Conservation (phyloP, 176 grass and related monocot species). For the Rhynchospora tenuis region DNA sequence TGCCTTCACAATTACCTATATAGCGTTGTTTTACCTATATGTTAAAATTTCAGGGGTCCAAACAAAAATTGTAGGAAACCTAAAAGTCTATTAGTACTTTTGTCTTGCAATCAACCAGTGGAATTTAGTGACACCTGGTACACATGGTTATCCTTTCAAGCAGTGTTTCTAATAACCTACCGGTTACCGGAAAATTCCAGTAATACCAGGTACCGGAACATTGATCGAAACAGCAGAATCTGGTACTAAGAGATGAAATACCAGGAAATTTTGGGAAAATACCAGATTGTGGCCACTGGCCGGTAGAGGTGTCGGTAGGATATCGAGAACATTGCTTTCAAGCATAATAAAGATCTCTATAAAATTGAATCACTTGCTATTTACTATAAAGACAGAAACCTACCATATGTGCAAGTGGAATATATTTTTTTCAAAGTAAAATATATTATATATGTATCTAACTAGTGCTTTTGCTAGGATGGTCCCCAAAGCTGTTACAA, state of each 20-base stretch:
- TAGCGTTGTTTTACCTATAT: not conserved
- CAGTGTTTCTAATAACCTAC: no score
- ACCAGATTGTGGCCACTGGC: no score
- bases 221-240: no score
- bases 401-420: not conserved
- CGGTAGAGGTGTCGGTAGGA: no score
- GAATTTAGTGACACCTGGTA: not conserved
- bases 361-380: not conserved
- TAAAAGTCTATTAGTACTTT: not conserved
- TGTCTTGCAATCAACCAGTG: not conserved
- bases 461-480: not conserved
- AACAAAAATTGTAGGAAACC: not conserved
- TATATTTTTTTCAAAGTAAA: not conserved
- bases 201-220: no score
- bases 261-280: no score
- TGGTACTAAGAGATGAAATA: no score
- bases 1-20: not conserved
- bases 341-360: not conserved
- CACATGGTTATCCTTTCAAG: conserved; percentile 1
- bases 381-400: not conserved
- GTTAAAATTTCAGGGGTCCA: not conserved
- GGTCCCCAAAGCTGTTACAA: not conserved
- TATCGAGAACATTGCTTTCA: no score
- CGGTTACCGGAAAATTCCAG: no score
- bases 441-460: not conserved